Base-by-base conservation (phyloP, 106 monocot genomes). In the Chionographis japonica region DNA sequence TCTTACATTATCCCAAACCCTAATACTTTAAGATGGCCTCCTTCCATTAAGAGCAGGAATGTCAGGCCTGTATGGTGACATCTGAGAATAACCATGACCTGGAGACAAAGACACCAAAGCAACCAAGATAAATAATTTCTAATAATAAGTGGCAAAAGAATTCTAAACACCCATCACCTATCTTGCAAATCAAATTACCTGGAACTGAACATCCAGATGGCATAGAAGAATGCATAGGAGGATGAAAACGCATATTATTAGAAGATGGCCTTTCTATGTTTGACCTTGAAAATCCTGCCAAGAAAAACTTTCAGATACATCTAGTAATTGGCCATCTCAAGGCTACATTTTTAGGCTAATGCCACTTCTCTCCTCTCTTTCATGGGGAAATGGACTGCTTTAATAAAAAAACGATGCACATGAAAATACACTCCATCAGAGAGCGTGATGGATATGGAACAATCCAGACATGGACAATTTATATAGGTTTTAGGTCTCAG, bases 11-110 rank as follows among this genome's bases (percentile, higher is more conserved):
- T 66, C 46, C n/a, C 42, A 53, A 76, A 68, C 46, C 19, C 59
- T 60, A 15, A 64, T 61, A 40, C 46, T 74, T 76, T 78, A 90
- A 55, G 70, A 39, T 36, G 87, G 94, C 60, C 94, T 85, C 94
- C 94, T 90, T 68, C 84, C 76, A 81, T 87, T 89, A 70, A 79
- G 75, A 70, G 61, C 67, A 69, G 94, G 62, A 54, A 63, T 66
- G 64, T 86, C 94, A 67, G 78, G 79, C 64, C 75, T 81, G 61
- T 63, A 69, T 20, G 87, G 84, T 53, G 83, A 46, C 73, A 81
- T 63, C 56, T 87, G 90, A 43, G 67, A 70, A 37, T 72, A 69
- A 75, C 84, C 72, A 68, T 81, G 86, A 58, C 75, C 81, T 79
- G 67, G 50, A 68, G 53, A 16, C 75, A 62, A 67, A 75, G 72